Evolutionary conservation across 2,329 filamentous ascomycete genomes (phyloP), one percentile per base, ranked within the genome.

Genomic region (Aspergillus sp.): DNA sequence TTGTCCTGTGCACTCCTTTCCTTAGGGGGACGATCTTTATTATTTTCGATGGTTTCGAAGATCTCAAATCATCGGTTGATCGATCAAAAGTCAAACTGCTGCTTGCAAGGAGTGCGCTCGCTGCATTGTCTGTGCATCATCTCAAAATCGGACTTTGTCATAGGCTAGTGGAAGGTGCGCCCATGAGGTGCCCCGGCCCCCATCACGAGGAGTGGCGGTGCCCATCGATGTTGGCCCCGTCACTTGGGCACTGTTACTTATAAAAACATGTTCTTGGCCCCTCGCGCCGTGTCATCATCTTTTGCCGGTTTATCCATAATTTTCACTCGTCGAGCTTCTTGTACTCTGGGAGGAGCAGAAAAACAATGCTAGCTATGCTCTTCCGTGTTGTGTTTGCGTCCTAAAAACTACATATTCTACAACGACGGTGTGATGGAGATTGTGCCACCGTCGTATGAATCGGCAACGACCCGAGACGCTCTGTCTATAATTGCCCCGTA

Each of bases 391-490:
- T 11, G 30, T 42, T 45, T 26, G 43, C 24, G 11, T 42, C 38
- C 7, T 49, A 38, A 53, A 17, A 50, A 8, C 8, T 55, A n/a
- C 11, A 15, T 32, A 42, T 22, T 30, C 11, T 56, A 41, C 41
- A 49, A 47, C 48, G n/a, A 38, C 18, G 18, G 18, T 13, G 17
- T 55, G 42, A 85, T 85, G 82, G 83, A 86, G 65, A 77, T 81
- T 50, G 76, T 82, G 51, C 82, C 83, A 30, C 85, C 85, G 4
- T 83, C 83, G n/a, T 87, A 87, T 67, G 77, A 84, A 64, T 78
- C 76, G 47, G 83, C 83, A 52, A 83, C 81, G 11, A 71, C 78
- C 56, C 76, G 80, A 62, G 80, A 86, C 64, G 77, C 78, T 41
- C 85, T 83, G 81, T 69, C 76, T 38, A 75, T 86, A 38, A 75